These are phyloP conservation scores for Zygoascus hellenicus DNA, from an alignment of 1,139 yeast species.

Conservation along the genomic window DNA sequence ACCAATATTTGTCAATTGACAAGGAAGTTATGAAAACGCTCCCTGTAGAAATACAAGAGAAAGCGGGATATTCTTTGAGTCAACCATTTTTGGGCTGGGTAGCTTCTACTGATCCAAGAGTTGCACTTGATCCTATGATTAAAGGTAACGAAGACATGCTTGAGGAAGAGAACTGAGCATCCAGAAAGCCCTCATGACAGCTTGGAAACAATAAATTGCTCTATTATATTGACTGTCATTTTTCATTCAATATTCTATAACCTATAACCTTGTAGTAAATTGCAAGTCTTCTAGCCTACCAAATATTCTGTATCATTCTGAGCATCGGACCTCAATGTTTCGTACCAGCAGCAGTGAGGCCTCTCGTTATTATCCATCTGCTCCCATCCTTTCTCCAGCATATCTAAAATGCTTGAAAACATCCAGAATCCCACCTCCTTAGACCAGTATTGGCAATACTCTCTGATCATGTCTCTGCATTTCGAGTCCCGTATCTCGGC, in stretches of 20 bases:
- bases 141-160: conserved; percentile 8
- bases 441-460: conserved; percentile 8
- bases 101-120: conserved; percentile 9
- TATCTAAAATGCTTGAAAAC: not conserved
- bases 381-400: conserved; percentile 6
- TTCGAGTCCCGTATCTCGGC: not conserved
- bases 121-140: conserved; percentile 5
- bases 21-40: conserved; percentile 8
- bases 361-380: not conserved
- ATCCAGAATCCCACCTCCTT: not conserved
- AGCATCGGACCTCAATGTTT: not conserved
- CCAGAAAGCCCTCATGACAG: too few relatives aligned
- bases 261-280: not conserved
- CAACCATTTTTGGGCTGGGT: conserved; percentile 13
- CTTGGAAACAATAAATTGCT: too few relatives aligned
- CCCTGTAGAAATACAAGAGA: conserved; percentile 11
- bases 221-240: too few relatives aligned
- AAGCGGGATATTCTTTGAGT: conserved; percentile 9
- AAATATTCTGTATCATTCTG: not conserved
- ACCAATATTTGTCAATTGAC: conserved; percentile 11
- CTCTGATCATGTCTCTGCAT: conserved; percentile 1
- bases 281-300: not conserved
- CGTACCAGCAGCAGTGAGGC: not conserved
- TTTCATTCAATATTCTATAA: too few relatives aligned
- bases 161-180: not conserved